Evolutionary conservation across 2,329 filamentous ascomycete species (phyloP), one percentile per base, ranked within the genome.

Genomic region (Paracorniculantispora psalliotae): DNA sequence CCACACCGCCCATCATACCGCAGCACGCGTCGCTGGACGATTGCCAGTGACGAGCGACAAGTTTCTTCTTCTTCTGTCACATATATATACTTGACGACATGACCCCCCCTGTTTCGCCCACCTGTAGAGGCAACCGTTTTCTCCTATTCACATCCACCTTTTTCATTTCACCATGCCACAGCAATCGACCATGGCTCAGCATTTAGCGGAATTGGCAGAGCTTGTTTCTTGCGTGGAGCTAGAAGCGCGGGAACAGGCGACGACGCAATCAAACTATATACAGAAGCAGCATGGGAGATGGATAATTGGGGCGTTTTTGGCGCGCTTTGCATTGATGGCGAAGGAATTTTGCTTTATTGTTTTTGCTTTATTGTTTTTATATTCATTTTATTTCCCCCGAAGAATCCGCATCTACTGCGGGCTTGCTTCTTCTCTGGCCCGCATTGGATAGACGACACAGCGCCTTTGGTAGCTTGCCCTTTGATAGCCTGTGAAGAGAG

Each of bases 41-140:
- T 21, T 9, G 28, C 13, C 21, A 37, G 13, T 43, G 46, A 33
- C 44, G 46, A 49, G 28, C n/a, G 35, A 12, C 15, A 19, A 3
- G 3, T 30, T n/a, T 30, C 13, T 25, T 39, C 13, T 21, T 39
- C 30, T 25, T 57, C 15, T 43, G 26, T 35, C 35, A 57, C n/a
- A 30, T 41, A 37, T 21, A 33, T 30, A 6, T 30, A 12, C 7
- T 19, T 43, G 25, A 33, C 54, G 15, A 57, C 46, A 43, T n/a
- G 23, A 49, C 17, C 17, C 39, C 17, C 17, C 39, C 28, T 26
- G 15, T 57, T 47, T 9, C 43, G 21, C 43, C 21, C 26, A 23
- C 44, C n/a, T 47, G 54, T 57, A 57, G 54, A 57, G 54, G 54
- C 54, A 50, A 41, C 33, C 30, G 30, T 33, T 33, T 33, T 33